Base-by-base conservation (phyloP, 1,139 yeast species). In the Hanseniaspora sp. region DNA sequence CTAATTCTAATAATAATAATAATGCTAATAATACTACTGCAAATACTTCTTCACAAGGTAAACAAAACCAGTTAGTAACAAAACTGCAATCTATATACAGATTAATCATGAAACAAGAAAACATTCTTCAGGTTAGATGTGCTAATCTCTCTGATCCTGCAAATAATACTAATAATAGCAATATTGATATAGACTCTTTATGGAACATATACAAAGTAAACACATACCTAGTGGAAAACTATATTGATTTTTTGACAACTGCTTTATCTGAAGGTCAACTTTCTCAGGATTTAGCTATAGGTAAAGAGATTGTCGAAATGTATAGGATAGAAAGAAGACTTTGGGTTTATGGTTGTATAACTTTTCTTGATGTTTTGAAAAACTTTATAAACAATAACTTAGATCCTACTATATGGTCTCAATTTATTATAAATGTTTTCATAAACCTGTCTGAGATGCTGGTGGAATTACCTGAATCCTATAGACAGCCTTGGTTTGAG, bases 291-390 rank as follows among this genome's bases (percentile, higher is more conserved):
- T 57, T 64, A 11, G 52, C 62, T 23, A 65, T 67, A 52, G 90
- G 92, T 2, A 80, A 79, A 62, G 84, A 83, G 60, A 78, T 83
- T 46, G 86, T 83, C 8, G 83, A 82, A 59, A 76, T 83, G 48
- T 84, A 84, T 66, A 79, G 86, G 64, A 83, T 84, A 49, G 86
- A 86, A 42, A 72, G 90, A 60, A 71, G 92, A 60, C 74, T 84
- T 74, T 84, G 92, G 92, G 90, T 84, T 9, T 84, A 83, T 64
- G 94, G 94, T 28, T 79, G 85, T 7, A 88, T 84, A 28, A 86
- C 83, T 35, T 83, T 83, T 60, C 69, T 84, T 52, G 94, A 84
- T 65, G 87, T 84, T n/a, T 70, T 84, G 63, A 84, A 84, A 63
- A 83, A 83, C 64, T 82, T 83, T 53, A 79, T 81, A 61, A 76